Base-by-base conservation (phyloP, 495 filamentous ascomycete species). In the Viridothelium virens region DNA sequence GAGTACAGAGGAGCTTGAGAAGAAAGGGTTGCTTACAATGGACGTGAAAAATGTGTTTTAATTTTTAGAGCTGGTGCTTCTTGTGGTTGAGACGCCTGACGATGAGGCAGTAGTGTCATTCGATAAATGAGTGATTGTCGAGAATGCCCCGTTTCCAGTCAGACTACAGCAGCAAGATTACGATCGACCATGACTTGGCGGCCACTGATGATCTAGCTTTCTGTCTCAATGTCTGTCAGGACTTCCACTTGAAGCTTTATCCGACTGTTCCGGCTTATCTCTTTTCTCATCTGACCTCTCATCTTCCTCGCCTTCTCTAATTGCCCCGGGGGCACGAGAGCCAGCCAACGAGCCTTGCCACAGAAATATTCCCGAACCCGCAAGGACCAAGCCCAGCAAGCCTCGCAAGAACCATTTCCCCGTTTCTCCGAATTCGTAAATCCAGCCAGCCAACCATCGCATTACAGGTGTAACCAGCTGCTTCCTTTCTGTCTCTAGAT, bases 391-490 rank as follows among this genome's bases (percentile, higher is more conserved):
- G 53, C 33, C 31, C n/a, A 36, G 7, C 31, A 7, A 33, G 14
- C 25, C 53, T 36, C 53, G n/a, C 25, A 59, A 18, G 31, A 59
- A 59, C 53, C 53, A 59, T 36, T 59, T 59, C 14, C 25, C 53
- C 53, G 53, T 59, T 36, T 59, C 53, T 36, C 53, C 53, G 31
- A 59, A 59, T 36, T 59, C 53, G 53, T 59, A 14, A 2, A 53
- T 36, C 66, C 62, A 65, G 34, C 38, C 12, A 6, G 68, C 69
- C 3, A 69, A 31, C 65, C 63, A 72, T 41, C 56, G 50, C 39
- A 76, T 56, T n/a, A 66, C 63, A n/a, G 72, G 72, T 16, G 70
- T 75, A 0, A 75, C 71, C 6, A 76, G 36, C 18, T 64, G 48
- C 39, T 68, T 44, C 34, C 69, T 68, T 39, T 74, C 72, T 14